Conservation (phyloP, 495 filamentous ascomycete genomes). For the Xylaria castorea region DNA sequence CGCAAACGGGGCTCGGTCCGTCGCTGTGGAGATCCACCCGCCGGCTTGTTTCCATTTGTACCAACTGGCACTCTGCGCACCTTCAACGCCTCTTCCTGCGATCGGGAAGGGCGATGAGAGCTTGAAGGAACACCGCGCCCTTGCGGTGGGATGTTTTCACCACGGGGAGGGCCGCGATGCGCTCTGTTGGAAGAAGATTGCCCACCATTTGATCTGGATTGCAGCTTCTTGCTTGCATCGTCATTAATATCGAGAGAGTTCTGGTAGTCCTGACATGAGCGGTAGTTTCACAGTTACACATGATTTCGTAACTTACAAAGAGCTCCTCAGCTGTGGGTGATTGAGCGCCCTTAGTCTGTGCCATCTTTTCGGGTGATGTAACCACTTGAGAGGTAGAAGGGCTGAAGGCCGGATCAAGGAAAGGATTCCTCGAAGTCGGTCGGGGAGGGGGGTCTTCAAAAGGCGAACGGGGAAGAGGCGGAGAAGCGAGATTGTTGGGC, state of each 20-base stretch:
- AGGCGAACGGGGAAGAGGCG: conserved; percentile 53
- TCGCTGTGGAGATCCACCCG: conserved; percentile 48
- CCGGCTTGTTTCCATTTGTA: conserved; percentile 40
- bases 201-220: conserved; percentile 28
- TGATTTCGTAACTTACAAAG: conserved; percentile 74
- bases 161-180: conserved; percentile 47
- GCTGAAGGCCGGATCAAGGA: conserved; percentile 74
- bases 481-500: conserved; percentile 53
- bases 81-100: conserved; percentile 65
- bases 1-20: conserved; percentile 64
- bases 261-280: conserved; percentile 38
- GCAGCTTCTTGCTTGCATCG: conserved; percentile 37
- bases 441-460: conserved; percentile 66
- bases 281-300: not conserved
- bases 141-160: conserved; percentile 60
- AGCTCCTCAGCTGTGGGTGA: conserved; percentile 77
- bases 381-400: conserved; percentile 54
- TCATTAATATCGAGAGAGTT: conserved; percentile 60
- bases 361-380: conserved; percentile 59
- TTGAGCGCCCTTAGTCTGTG: conserved; percentile 60
- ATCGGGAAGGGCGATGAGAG: conserved; percentile 65
- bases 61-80: conserved; percentile 49
- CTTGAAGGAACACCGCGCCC: conserved; percentile 49
- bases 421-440: conserved; percentile 88
- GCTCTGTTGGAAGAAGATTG: conserved; percentile 45